These are phyloP conservation scores for Backusella morwellensis DNA, from an alignment of 192 early-diverging fungal genomes.

Conservation along the genomic window DNA sequence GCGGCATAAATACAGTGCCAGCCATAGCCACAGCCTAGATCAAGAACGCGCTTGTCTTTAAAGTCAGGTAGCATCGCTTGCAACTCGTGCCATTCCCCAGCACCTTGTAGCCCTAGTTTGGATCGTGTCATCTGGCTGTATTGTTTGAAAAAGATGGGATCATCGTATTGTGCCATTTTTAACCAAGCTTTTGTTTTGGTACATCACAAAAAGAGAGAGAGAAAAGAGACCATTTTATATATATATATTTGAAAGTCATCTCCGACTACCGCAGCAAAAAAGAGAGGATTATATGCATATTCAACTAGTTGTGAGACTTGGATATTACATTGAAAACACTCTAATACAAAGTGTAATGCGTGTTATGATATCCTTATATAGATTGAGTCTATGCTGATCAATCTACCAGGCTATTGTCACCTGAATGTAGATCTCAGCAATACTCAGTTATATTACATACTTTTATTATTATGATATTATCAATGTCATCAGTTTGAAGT, in stretches of 20 bases:
- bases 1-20: conserved; percentile 22
- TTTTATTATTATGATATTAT: too few relatives aligned
- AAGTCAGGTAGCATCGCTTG: conserved; percentile 9
- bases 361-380: too few relatives aligned
- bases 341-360: too few relatives aligned
- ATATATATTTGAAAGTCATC: not conserved
- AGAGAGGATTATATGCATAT: too few relatives aligned
- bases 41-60: conserved; percentile 4
- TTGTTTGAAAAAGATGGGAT: conserved; percentile 16
- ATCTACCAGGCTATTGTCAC: too few relatives aligned
- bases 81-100: conserved; percentile 14
- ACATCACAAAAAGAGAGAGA: not conserved
- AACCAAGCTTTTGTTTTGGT: not conserved
- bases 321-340: too few relatives aligned
- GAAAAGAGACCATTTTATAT: not conserved
- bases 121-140: conserved; percentile 14
- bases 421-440: too few relatives aligned
- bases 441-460: too few relatives aligned
- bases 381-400: too few relatives aligned
- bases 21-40: conserved; percentile 20
- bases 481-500: too few relatives aligned
- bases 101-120: not conserved
- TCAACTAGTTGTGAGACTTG: too few relatives aligned
- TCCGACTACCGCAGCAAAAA: not conserved
- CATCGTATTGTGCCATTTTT: conserved; percentile 10